Evolutionary conservation across 306 rosid species (phyloP).

Genomic region (Begonia loranthoides): DNA sequence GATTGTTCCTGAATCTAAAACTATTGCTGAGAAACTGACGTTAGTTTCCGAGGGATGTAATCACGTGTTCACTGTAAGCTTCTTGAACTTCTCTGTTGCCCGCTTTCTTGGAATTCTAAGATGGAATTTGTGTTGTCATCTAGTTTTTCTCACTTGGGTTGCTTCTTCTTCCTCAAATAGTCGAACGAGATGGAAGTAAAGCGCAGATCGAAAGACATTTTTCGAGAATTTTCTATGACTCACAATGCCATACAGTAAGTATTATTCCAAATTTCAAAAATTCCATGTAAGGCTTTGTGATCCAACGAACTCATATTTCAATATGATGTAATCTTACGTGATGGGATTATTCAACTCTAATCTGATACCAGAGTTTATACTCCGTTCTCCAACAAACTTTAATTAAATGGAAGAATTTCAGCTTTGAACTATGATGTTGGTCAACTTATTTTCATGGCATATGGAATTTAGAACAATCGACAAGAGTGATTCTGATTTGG

Average conservation of each 20-base stretch:
- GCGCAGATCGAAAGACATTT: constrained; percentile 41
- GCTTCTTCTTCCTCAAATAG: constrained; percentile 25
- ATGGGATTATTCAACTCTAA: too few species aligned
- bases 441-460: neutral
- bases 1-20: constrained; percentile 62
- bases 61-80: constrained; percentile 47
- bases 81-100: constrained; percentile 9
- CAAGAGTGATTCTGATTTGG: constrained; percentile 82
- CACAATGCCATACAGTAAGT: constrained; percentile 76
- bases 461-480: constrained; percentile 51
- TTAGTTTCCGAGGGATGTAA: constrained; percentile 71
- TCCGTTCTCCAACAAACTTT: too few species aligned
- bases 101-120: neutral
- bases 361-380: too few species aligned
- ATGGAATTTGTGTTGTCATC: neutral
- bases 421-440: too few species aligned
- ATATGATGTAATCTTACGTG: too few species aligned
- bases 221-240: constrained; percentile 47
- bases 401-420: too few species aligned
- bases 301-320: too few species aligned
- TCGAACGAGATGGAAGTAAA: constrained; percentile 59
- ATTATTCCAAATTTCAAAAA: too few species aligned
- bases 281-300: too few species aligned
- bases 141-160: neutral
- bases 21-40: constrained; percentile 36